These are phyloP conservation scores for Zasmidium citrigriseum DNA, from an alignment of 2,329 filamentous ascomycete genomes.

Conservation along the genomic window DNA sequence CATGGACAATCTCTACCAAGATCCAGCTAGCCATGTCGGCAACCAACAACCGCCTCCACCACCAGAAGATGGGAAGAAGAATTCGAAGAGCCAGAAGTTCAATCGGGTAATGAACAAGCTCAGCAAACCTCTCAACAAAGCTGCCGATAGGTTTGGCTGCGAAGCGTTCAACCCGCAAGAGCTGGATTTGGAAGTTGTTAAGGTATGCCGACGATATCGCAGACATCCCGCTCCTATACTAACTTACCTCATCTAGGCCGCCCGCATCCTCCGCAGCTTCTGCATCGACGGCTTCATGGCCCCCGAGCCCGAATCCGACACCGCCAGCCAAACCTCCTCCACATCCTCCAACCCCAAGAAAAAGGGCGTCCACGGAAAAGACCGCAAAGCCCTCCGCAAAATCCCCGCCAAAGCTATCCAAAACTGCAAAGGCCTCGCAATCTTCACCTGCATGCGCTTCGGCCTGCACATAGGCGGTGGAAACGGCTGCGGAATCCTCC, in stretches of 20 bases:
- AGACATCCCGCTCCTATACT: neutral
- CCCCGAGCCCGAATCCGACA: slow-evolving; percentile 40
- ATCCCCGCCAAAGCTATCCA: slow-evolving; percentile 81
- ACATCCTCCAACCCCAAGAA: slow-evolving; percentile 32
- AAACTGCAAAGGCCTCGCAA: slow-evolving; percentile 84
- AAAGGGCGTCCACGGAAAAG: slow-evolving; percentile 43
- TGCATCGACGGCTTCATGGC: slow-evolving; percentile 70
- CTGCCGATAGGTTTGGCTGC: slow-evolving; percentile 75
- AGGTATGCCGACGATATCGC: too few species aligned
- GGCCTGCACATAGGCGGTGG: slow-evolving; percentile 88
- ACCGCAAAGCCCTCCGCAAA: slow-evolving; percentile 69
- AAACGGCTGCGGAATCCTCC: slow-evolving; percentile 81
- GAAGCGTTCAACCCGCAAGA: slow-evolving; percentile 45
- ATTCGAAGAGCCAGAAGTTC: neutral
- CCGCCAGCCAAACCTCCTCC: neutral
- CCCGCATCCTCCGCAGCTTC: slow-evolving; percentile 83
- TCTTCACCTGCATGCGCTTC: slow-evolving; percentile 95
- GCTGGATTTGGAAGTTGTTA: slow-evolving; percentile 9
- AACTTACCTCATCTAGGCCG: slow-evolving; percentile 56
- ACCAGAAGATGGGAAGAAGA: neutral
- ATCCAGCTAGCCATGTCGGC: neutral
- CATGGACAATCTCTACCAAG: too few species aligned
- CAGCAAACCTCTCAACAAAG: slow-evolving; percentile 68
- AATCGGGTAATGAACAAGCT: slow-evolving; percentile 46
- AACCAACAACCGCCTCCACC: neutral